These are phyloP conservation scores for Fraxinus sp. DNA, from an alignment of 305 asterid species.

Conservation along the genomic window DNA sequence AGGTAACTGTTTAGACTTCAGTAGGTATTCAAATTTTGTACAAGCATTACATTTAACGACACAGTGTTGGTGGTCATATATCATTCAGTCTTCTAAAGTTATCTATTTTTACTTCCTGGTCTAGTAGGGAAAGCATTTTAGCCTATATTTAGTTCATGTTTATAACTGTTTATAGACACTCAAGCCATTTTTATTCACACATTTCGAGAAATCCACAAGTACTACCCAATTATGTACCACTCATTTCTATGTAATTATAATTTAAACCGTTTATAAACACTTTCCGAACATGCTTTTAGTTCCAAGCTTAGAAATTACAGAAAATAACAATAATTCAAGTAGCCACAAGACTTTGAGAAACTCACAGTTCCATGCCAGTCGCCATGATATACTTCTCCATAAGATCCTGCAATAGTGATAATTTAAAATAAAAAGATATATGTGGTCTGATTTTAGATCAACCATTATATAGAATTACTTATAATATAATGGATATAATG, in stretches of 20 bases:
- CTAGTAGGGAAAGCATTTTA: not conserved
- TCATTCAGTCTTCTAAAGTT: not conserved
- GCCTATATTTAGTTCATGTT: not conserved
- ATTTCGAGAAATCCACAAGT: not conserved
- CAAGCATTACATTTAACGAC: not conserved
- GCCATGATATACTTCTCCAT: slow-evolving; percentile 95
- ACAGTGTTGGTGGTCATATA: not conserved
- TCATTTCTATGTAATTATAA: too few species aligned
- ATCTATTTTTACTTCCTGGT: not conserved
- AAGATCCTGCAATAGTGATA: slow-evolving; percentile 63
- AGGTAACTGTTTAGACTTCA: not conserved
- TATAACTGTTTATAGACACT: too few species aligned
- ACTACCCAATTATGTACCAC: not conserved
- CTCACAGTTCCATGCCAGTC: slow-evolving; percentile 99
- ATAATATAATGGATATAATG: slow-evolving; percentile 20
- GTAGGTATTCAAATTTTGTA: not conserved
- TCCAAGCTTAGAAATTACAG: not conserved
- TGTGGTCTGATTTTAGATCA: slow-evolving; percentile 4
- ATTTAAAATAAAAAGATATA: slow-evolving; percentile 15
- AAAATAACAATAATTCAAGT: slow-evolving; percentile 15
- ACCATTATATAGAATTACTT: slow-evolving; percentile 20
- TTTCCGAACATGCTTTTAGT: not conserved
- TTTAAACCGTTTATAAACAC: not conserved
- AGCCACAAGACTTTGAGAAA: slow-evolving; percentile 30
- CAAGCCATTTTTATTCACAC: not conserved